Evolutionary conservation across 495 filamentous ascomycete species (phyloP).

Genomic region (Chaetomidium leptoderma): DNA sequence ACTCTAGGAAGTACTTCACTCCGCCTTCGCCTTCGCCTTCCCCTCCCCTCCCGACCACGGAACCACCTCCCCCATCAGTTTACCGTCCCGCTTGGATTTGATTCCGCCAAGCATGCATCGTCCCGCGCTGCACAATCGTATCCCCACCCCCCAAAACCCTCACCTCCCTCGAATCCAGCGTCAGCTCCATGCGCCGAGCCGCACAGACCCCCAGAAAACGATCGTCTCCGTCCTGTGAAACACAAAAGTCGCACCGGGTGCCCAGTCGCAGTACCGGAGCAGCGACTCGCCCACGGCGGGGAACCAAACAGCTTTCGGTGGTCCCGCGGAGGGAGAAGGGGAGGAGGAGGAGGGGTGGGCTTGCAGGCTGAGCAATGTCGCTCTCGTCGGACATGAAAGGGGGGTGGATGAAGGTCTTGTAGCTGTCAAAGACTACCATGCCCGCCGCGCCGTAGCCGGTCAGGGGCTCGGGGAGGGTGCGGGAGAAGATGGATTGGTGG

Average conservation of each 20-base stretch:
- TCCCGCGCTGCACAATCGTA: constrained; percentile 2
- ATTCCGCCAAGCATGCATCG: neutral
- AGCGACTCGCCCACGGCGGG: constrained; percentile 37
- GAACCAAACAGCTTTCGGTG: constrained; percentile 30
- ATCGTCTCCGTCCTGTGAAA: constrained; percentile 59
- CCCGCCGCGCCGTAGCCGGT: constrained; percentile 33
- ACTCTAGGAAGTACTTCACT: too few species aligned
- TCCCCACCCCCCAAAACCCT: constrained; percentile 52
- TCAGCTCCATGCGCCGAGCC: constrained; percentile 55
- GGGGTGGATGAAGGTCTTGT: constrained; percentile 39
- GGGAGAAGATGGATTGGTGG: constrained; percentile 39
- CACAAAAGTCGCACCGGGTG: constrained; percentile 36
- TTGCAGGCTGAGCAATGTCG: neutral
- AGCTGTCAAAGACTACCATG: constrained; percentile 39
- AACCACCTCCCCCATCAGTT: neutral
- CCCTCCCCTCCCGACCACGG: neutral
- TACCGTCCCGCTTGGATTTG: neutral
- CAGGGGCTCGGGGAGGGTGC: constrained; percentile 35
- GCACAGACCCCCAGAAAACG: constrained; percentile 47
- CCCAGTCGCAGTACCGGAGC: constrained; percentile 48
- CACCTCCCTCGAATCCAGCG: constrained; percentile 53
- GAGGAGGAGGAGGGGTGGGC: constrained; percentile 33
- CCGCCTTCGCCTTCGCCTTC: neutral
- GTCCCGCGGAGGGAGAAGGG: constrained; percentile 18
- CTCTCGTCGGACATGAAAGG: neutral